Evolutionary conservation across 805 yeast species (phyloP), one percentile per base, ranked within the genome.

Genomic region (Metschnikowia continentalis): DNA sequence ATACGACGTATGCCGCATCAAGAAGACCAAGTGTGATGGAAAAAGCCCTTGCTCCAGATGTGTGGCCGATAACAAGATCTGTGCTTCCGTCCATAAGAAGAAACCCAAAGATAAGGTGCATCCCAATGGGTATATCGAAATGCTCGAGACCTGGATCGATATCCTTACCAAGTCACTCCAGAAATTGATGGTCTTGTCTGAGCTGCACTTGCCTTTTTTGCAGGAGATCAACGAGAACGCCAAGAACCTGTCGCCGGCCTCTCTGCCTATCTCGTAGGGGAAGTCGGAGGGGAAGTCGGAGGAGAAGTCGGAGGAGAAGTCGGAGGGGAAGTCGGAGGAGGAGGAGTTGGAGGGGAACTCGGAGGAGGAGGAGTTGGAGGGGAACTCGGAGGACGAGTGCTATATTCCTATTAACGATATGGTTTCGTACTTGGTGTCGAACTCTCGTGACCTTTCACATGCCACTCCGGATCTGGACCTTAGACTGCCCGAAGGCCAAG

Each of bases 21-120:
- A 81, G 60, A 82, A 82, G 66, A 81, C 85, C 5, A 82, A 81
- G 54, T 82, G 87, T 62, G 82, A 81, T 51, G 87, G 87, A 19
- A 74, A 75, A 46, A 79, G 79, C 54, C 86, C 87, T 0, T 82
- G 87, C 57, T 74, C 76, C 35, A 72, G 79, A 49, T 82, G 87
- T 60, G 61, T 71, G 7, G 66, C 71, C 7, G 84, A 81, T 55
- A 82, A 82, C 64, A 80, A 79, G 60, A 72, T 81, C 32, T 82
- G 87, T 62, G 76, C 80, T 2, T 82, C 79, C 60, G 77, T 82
- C 2, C 84, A 82, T 54, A 73, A 81, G 60, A 77, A 75, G 61
- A 77, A 76, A 55, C 68, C 70, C 45, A 77, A 72, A 50, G 86
- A 83, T 43, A 82, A 81, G 61, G 68, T 70, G 26, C 82, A 81